Evolutionary conservation across 768 basidiomycete genomes (phyloP), one percentile per base, ranked within the genome.

Genomic region (Pisolithus orientalis): DNA sequence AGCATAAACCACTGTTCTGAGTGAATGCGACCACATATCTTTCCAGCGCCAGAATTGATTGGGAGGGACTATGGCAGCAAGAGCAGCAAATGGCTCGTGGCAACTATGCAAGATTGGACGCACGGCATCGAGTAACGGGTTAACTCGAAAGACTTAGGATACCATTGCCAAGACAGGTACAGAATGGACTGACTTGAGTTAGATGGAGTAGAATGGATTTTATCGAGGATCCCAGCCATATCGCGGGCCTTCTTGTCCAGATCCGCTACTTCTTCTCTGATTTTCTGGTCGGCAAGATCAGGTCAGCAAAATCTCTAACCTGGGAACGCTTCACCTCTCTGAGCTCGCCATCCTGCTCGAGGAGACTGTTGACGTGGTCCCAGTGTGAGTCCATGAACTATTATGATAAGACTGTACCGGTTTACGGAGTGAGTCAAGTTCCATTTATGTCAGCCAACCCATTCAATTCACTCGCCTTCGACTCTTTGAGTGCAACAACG

Each of bases 31-130:
- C 88, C 88, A 90, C 80, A 87, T 80, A 25, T 90, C 87, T 64
- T 86, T 89, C 85, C 85, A 91, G 51, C 81, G 75, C 89, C 89
- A 91, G 55, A 87, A 82, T 57, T 90, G 85, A 58, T 85, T 80
- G 29, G 72, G 73, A 28, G 89, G 89, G 25, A 89, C 72, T 31
- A 83, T 72, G 5, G 60, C 67, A 6, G 81, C 82, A n/a, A 92
- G 68, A 1, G 73, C 71, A 24, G 71, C 69, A 9, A 65, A 76
- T 7, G 72, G 76, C 17, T 75, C 78, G 52, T 70, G 71, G 57
- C 83, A 90, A 56, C 77, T 77, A 10, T 67, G 61, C 28, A 90
- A 62, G 8, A 80, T 69, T 2, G 85, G 82, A 38, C 70, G 74
- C 13, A 86, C 77, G 13, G 76, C 70, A 47, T 78, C 76, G 31